These are phyloP conservation scores for Sporothrix luriei DNA, from an alignment of 2,329 filamentous ascomycete species.

Conservation along the genomic window DNA sequence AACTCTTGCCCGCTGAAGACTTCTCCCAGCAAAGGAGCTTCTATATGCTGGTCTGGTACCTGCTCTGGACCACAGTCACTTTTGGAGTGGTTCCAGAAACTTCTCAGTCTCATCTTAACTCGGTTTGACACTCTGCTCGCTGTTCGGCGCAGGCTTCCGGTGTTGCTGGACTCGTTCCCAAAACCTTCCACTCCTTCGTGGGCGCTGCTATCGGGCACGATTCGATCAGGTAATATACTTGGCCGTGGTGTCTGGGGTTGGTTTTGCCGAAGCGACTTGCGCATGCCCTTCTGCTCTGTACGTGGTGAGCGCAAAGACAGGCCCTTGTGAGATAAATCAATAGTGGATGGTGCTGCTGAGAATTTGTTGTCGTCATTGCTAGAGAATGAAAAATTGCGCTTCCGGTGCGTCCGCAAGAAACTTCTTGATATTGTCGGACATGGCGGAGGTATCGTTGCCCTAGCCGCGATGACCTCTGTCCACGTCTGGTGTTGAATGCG, in stretches of 20 bases:
- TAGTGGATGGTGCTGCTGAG: slow-evolving; percentile 29
- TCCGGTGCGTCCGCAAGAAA: not conserved
- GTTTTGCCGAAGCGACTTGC: slow-evolving; percentile 27
- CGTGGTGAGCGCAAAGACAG: slow-evolving; percentile 44
- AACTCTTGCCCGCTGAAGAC: slow-evolving; percentile 28
- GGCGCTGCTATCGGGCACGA: not conserved
- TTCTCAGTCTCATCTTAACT: slow-evolving; percentile 31
- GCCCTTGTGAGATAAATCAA: not conserved
- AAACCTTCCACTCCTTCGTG: not conserved
- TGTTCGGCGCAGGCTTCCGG: slow-evolving; percentile 33
- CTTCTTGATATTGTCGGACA: slow-evolving; percentile 26
- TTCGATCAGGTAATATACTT: not conserved
- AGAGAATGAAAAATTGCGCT: slow-evolving; percentile 32
- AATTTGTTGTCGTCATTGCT: slow-evolving; percentile 39
- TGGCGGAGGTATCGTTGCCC: not conserved
- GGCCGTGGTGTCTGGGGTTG: not conserved
- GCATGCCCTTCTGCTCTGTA: slow-evolving; percentile 38
- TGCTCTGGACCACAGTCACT: slow-evolving; percentile 27
- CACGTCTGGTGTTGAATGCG: not conserved
- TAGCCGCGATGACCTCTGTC: not conserved
- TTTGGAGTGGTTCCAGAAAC: slow-evolving; percentile 33
- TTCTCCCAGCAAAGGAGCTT: slow-evolving; percentile 45
- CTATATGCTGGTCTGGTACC: slow-evolving; percentile 54
- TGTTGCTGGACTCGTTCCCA: not conserved
- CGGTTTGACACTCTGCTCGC: slow-evolving; percentile 35